A percentile compares a stretch with the other conserved stretches of the same genome.
Conservation (phyloP, 352 stramenopile species). For the Globisporangium rhizosaccharum region DNA sequence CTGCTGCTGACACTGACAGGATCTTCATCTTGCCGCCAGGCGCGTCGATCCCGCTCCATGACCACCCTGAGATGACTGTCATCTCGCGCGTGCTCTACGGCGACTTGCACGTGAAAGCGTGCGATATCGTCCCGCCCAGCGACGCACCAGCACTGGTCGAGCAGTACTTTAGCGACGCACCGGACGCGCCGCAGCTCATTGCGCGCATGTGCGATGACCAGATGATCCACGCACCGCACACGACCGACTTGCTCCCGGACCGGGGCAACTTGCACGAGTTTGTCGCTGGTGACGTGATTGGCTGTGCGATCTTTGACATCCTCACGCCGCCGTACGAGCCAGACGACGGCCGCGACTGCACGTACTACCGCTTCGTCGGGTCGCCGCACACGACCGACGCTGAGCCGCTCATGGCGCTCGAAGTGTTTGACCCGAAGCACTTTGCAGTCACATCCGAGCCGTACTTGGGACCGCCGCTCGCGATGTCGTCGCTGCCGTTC, state of each 20-base stretch:
- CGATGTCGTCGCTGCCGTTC: no score
- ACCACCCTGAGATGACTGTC: conserved; percentile 83
- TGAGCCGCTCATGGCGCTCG: conserved; percentile 26
- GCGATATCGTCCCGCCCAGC: conserved; percentile 33
- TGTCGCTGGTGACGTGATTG: conserved; percentile 54
- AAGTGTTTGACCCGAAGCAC: conserved; percentile 40
- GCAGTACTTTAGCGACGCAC: background rate
- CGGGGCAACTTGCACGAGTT: conserved; percentile 78
- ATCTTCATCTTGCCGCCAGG: conserved; percentile 82
- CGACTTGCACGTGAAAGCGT: conserved; percentile 55
- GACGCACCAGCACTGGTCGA: background rate
- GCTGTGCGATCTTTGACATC: conserved; percentile 84
- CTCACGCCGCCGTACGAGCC: conserved; percentile 80
- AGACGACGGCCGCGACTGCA: conserved; percentile 59
- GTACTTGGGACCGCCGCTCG: conserved; percentile 41
- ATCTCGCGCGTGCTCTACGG: conserved; percentile 81
- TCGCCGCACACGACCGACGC: conserved; percentile 2
- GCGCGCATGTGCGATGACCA: conserved; percentile 41
- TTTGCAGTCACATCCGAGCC: conserved; percentile 50
- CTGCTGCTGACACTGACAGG: conserved; percentile 16
- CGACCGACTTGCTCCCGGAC: conserved; percentile 63
- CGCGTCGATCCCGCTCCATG: conserved; percentile 66
- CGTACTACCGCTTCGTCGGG: conserved; percentile 61
- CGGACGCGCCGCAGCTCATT: conserved; percentile 9
- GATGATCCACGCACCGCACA: conserved; percentile 46